These are phyloP conservation scores for Lepraria neglecta DNA, from an alignment of 495 filamentous ascomycete genomes.

Conservation along the genomic window DNA sequence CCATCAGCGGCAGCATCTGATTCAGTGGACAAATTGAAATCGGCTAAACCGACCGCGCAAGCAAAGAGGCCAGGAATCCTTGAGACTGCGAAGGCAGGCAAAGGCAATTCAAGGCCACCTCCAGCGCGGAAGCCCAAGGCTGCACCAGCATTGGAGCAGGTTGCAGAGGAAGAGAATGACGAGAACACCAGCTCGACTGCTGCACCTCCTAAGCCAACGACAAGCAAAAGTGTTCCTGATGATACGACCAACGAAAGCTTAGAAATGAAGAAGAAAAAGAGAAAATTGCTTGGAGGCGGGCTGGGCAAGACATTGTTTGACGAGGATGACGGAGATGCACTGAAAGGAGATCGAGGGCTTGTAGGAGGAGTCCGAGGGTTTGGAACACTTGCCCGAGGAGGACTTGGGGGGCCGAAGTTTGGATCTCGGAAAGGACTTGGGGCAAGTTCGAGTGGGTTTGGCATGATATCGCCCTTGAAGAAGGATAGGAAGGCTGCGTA, in stretches of 20 bases:
- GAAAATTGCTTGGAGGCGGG: conserved; percentile 59
- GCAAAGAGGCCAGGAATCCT: neutral
- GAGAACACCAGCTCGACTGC: conserved; percentile 19
- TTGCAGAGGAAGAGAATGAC: conserved; percentile 43
- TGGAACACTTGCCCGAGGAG: conserved; percentile 28
- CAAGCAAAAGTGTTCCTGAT: conserved; percentile 4
- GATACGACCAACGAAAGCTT: conserved; percentile 3
- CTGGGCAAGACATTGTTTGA: conserved; percentile 66
- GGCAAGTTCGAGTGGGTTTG: conserved; percentile 34
- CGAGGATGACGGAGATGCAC: conserved; percentile 60
- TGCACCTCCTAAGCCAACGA: conserved; percentile 9
- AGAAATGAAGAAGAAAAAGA: conserved; percentile 53
- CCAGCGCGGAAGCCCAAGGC: conserved; percentile 29
- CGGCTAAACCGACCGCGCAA: neutral
- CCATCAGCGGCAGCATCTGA: neutral
- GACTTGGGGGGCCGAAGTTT: conserved; percentile 9
- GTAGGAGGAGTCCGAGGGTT: conserved; percentile 28
- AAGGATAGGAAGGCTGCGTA: conserved; percentile 53
- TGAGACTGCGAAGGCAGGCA: conserved; percentile 28
- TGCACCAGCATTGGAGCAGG: conserved; percentile 38
- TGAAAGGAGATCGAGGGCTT: conserved; percentile 31
- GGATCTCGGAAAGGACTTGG: conserved; percentile 21
- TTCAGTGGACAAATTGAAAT: neutral
- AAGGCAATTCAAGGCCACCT: conserved; percentile 31
- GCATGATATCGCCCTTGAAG: conserved; percentile 75